Conservation (phyloP, 306 rosid species). For the Oemleria cerasiformis region DNA sequence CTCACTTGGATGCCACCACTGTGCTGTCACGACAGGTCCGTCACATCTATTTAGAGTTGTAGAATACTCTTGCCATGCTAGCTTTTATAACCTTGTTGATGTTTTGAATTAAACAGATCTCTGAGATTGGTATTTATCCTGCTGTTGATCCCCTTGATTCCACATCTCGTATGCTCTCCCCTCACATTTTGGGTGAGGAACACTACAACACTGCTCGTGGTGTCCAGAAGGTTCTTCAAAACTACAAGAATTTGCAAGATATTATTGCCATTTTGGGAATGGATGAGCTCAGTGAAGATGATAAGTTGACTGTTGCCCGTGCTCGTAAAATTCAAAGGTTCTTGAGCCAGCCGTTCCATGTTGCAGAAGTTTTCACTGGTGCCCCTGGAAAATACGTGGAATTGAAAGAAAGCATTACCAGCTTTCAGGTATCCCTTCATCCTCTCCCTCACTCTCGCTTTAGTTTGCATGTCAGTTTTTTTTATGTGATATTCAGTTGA, state of each 20-base stretch:
- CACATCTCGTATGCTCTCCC: slow-evolving; percentile 98
- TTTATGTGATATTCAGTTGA: neutral
- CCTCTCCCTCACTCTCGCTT: neutral
- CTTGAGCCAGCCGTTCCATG: slow-evolving; percentile 99
- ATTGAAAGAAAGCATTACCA: slow-evolving; percentile 72
- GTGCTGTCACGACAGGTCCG: slow-evolving; percentile 92
- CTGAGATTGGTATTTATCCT: slow-evolving; percentile 98
- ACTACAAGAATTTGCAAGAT: slow-evolving; percentile 98
- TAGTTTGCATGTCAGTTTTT: neutral
- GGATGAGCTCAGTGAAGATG: slow-evolving; percentile 99
- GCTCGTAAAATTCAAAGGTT: slow-evolving; percentile 83
- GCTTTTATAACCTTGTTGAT: neutral
- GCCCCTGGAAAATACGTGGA: slow-evolving; percentile 98
- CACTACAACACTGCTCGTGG: slow-evolving; percentile 99
- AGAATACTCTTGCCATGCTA: neutral
- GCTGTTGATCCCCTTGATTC: slow-evolving; percentile 97
- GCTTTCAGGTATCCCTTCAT: slow-evolving; percentile 72
- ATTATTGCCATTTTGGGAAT: slow-evolving; percentile 99
- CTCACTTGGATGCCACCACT: slow-evolving; percentile 99
- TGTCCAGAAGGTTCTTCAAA: slow-evolving; percentile 89
- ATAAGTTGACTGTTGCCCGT: slow-evolving; percentile 94
- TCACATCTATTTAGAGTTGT: neutral
- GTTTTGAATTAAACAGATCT: slow-evolving; percentile 51
- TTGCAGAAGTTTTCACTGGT: slow-evolving; percentile 99
- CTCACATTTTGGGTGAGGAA: slow-evolving; percentile 87